Conservation (phyloP, 2,329 filamentous ascomycete genomes). For the Ascomycota sp. region DNA sequence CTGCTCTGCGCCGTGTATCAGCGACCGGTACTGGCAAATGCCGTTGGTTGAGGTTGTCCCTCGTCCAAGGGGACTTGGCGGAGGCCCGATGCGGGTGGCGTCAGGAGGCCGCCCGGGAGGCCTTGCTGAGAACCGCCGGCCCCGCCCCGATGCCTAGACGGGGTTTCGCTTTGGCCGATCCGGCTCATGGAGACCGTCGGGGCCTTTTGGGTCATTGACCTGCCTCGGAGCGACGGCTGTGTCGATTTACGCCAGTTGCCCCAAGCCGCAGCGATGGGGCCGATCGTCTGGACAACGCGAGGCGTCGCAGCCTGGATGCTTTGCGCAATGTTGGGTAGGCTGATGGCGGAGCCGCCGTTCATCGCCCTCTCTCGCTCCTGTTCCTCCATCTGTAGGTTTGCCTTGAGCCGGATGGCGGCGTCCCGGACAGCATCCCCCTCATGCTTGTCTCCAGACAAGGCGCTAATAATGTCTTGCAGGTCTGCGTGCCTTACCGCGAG, state of each 20-base stretch:
- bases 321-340: constrained; percentile 56
- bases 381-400: constrained; percentile 94
- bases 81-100: constrained; percentile 61
- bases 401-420: constrained; percentile 77
- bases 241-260: constrained; percentile 73
- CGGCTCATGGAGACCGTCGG: constrained; percentile 24
- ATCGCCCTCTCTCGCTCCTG: constrained; percentile 78
- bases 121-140: constrained; percentile 30
- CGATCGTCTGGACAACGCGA: constrained; percentile 66
- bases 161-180: constrained; percentile 30
- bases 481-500: constrained; percentile 80
- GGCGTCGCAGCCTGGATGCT: constrained; percentile 63
- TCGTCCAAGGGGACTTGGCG: constrained; percentile 35
- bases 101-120: constrained; percentile 64
- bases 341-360: constrained; percentile 45
- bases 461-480: constrained; percentile 73
- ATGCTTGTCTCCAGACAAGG: constrained; percentile 53
- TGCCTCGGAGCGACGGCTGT: constrained; percentile 25
- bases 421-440: constrained; percentile 68
- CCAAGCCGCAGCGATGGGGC: constrained; percentile 70
- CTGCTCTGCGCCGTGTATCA: constrained; percentile 28
- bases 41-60: constrained; percentile 30
- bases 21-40: constrained; percentile 38
- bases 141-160: constrained; percentile 38
- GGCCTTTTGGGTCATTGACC: constrained; percentile 23